phyloP scores from a whole-genome alignment of 1,139 yeast species.

The Debaryomyces udenii region DNA sequence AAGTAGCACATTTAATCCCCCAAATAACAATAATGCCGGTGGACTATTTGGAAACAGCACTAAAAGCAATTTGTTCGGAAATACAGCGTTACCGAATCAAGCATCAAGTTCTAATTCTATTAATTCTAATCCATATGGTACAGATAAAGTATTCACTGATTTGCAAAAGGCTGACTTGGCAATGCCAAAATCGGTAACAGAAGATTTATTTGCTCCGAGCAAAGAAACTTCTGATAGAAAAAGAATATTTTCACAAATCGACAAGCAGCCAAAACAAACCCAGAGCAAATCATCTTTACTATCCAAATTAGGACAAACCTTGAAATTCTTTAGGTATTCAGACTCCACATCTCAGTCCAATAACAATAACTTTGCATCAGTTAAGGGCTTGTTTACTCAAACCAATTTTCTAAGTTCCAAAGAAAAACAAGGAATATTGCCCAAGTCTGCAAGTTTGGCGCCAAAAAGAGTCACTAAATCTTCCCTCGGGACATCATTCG shows the following conservation, averaged over 20 bases:
- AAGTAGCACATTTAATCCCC: not conserved
- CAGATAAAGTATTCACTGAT: conserved; percentile 25
- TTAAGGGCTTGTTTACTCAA: conserved; percentile 30
- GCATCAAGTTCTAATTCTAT: not conserved
- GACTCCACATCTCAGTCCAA: conserved; percentile 9
- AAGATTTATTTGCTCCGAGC: conserved; percentile 26
- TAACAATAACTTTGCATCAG: conserved; percentile 16
- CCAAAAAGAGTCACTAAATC: conserved; percentile 18
- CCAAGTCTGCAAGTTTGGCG: conserved; percentile 16
- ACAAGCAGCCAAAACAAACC: conserved; percentile 3
- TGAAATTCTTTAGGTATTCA: conserved; percentile 35
- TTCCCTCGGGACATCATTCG: conserved; percentile 18
- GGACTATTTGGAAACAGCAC: not conserved
- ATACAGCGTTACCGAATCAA: not conserved
- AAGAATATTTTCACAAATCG: conserved; percentile 22
- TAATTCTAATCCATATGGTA: conserved; percentile 29
- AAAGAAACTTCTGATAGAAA: conserved; percentile 21
- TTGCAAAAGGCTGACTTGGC: conserved; percentile 13
- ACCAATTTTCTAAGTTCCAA: conserved; percentile 25
- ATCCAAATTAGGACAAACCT: conserved; percentile 40
- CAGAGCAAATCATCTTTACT: conserved; percentile 32
- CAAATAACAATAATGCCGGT: not conserved
- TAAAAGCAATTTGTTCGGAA: conserved; percentile 7
- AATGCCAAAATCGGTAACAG: conserved; percentile 48
- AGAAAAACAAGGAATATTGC: conserved; percentile 14